These are phyloP conservation scores for Myrmaecium sp. DNA, from an alignment of 2,329 filamentous ascomycete genomes.

Conservation along the genomic window DNA sequence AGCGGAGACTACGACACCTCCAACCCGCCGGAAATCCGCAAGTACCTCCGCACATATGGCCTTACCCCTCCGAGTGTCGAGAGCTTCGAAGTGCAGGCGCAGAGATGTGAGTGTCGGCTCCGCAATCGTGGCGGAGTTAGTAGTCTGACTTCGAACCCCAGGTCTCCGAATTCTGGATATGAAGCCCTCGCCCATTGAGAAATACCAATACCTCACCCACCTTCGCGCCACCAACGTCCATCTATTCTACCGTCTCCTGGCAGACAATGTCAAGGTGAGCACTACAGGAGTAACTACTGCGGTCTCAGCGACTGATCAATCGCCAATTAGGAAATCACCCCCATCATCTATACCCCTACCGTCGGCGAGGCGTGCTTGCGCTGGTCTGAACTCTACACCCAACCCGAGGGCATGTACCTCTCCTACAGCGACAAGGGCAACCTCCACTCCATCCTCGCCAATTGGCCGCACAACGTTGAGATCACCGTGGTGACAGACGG, in stretches of 20 bases:
- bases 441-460: constrained; percentile 71
- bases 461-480: constrained; percentile 89
- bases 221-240: constrained; percentile 62
- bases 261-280: constrained; percentile 47
- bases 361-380: constrained; percentile 93
- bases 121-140: background rate
- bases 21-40: constrained; percentile 31
- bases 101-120: constrained; percentile 27
- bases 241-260: constrained; percentile 66
- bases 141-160: constrained; percentile 14
- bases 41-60: constrained; percentile 34
- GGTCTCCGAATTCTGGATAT: constrained; percentile 60
- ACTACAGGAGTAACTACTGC: background rate
- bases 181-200: constrained; percentile 56
- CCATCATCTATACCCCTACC: constrained; percentile 73
- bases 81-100: constrained; percentile 30
- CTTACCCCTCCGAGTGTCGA: constrained; percentile 34
- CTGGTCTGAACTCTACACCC: constrained; percentile 91
- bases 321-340: constrained; percentile 49
- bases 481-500: constrained; percentile 96
- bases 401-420: constrained; percentile 88
- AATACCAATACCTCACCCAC: constrained; percentile 65
- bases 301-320: constrained; percentile 16
- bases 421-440: constrained; percentile 89
- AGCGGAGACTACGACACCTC: constrained; percentile 33